Percentiles rank a stretch among this genome's conserved stretches.
Evolutionary conservation across 768 basidiomycete genomes (phyloP).

Genomic region (Hirschioporus abietinus): DNA sequence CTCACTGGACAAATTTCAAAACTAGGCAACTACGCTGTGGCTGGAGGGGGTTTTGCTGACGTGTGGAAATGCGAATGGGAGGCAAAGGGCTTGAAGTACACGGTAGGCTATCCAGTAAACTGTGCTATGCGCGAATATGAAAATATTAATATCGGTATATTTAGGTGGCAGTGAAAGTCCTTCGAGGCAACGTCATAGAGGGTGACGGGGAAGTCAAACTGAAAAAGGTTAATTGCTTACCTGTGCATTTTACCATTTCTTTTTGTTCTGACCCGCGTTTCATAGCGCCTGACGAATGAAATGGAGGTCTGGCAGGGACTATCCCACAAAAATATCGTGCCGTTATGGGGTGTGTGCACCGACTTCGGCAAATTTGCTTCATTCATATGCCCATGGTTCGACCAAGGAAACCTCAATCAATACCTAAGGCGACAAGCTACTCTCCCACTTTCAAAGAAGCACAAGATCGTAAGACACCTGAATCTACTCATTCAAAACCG

Average conservation of each 20-base stretch:
- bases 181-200: not conserved
- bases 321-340: slow-evolving; percentile 14
- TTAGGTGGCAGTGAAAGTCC: not conserved
- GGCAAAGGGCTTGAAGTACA: not conserved
- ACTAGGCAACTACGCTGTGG: slow-evolving; percentile 4
- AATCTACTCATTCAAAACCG: not conserved
- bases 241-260: too few relatives aligned
- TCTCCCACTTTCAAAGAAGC: slow-evolving; percentile 1
- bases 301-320: slow-evolving; percentile 16
- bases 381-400: slow-evolving; percentile 12
- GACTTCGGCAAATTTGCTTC: slow-evolving; percentile 8
- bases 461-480: slow-evolving; percentile 6
- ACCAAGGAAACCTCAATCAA: slow-evolving; percentile 10
- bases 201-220: too few relatives aligned
- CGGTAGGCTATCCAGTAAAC: slow-evolving; percentile 8
- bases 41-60: slow-evolving; percentile 13
- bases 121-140: not conserved
- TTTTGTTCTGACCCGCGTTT: not conserved
- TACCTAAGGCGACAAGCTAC: slow-evolving; percentile 3
- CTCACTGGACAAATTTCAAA: not conserved
- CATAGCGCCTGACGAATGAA: slow-evolving; percentile 11
- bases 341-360: slow-evolving; percentile 15
- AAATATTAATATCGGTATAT: not conserved
- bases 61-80: slow-evolving; percentile 10
- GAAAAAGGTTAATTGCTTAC: too few relatives aligned